Conservation (phyloP, 2,329 filamentous ascomycete species). For the Pleurostoma richardsiae region DNA sequence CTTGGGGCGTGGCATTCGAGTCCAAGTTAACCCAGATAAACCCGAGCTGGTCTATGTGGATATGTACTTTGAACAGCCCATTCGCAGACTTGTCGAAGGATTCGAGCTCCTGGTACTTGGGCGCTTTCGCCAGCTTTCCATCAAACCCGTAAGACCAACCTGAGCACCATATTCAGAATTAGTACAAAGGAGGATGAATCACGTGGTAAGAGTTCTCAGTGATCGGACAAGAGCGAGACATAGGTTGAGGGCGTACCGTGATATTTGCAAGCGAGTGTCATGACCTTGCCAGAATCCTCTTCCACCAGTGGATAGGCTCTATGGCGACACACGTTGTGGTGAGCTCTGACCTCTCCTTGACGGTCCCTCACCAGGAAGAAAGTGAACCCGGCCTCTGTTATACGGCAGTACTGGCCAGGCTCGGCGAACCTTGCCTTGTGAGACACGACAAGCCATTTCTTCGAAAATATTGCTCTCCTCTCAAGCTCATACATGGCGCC, state of each 20-base stretch:
- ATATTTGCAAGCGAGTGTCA: constrained; percentile 54
- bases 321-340: constrained; percentile 60
- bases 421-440: constrained; percentile 44
- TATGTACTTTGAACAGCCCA: constrained; percentile 48
- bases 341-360: constrained; percentile 47
- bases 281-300: constrained; percentile 41
- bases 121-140: constrained; percentile 55
- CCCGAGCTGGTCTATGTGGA: constrained; percentile 45
- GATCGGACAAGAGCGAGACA: no score
- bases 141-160: constrained; percentile 55
- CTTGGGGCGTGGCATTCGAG: constrained; percentile 32
- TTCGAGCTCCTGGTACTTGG: constrained; percentile 48
- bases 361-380: constrained; percentile 50
- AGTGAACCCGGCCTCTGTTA: constrained; percentile 48
- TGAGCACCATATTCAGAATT: no score
- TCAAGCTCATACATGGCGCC: constrained; percentile 52
- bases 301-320: constrained; percentile 54
- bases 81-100: constrained; percentile 54
- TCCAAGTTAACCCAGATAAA: constrained; percentile 59
- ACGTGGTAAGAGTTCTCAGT: no score
- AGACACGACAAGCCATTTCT: constrained; percentile 50
- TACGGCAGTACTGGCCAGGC: constrained; percentile 52
- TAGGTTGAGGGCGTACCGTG: constrained; percentile 50
- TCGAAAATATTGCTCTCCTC: constrained; percentile 50
- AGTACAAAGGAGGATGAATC: no score